A percentile compares a stretch with the other conserved stretches of the same genome.
These are phyloP conservation scores for Tillandsia leiboldiana DNA, from an alignment of 176 grass and related monocot genomes.

Conservation along the genomic window DNA sequence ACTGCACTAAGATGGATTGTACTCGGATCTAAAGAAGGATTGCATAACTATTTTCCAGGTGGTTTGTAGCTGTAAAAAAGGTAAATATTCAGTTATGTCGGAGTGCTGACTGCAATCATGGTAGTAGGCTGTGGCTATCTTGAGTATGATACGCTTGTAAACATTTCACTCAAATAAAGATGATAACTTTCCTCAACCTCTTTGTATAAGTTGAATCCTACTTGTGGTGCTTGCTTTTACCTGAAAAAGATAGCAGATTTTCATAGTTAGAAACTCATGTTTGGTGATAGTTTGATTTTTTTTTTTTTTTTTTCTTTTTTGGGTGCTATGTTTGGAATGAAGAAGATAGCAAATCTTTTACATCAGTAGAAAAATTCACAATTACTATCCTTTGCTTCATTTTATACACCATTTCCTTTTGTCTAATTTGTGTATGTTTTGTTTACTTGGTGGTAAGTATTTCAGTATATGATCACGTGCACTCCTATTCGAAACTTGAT, in stretches of 20 bases:
- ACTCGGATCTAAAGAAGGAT: too few relatives aligned
- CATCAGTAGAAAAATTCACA: background rate
- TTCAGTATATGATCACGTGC: background rate
- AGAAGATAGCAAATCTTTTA: background rate
- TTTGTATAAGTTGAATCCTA: too few relatives aligned
- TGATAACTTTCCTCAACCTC: too few relatives aligned
- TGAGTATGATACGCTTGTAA: background rate
- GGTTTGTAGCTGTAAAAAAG: too few relatives aligned
- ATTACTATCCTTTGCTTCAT: background rate
- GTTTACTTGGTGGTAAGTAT: background rate
- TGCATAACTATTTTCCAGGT: too few relatives aligned
- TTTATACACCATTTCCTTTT: background rate
- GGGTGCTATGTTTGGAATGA: background rate
- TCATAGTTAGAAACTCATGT: background rate
- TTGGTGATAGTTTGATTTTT: background rate
- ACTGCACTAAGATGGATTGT: too few relatives aligned
- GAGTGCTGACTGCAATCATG: too few relatives aligned
- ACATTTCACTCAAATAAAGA: too few relatives aligned
- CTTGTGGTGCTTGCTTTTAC: background rate
- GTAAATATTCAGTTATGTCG: too few relatives aligned
- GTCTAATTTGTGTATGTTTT: background rate
- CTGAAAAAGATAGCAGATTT: background rate
- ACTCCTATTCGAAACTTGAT: conserved; percentile 12
- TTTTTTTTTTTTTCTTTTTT: background rate
- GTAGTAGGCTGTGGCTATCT: background rate